Evolutionary conservation across 1,139 yeast genomes (phyloP).

Genomic region (Pneumocystis murina): DNA sequence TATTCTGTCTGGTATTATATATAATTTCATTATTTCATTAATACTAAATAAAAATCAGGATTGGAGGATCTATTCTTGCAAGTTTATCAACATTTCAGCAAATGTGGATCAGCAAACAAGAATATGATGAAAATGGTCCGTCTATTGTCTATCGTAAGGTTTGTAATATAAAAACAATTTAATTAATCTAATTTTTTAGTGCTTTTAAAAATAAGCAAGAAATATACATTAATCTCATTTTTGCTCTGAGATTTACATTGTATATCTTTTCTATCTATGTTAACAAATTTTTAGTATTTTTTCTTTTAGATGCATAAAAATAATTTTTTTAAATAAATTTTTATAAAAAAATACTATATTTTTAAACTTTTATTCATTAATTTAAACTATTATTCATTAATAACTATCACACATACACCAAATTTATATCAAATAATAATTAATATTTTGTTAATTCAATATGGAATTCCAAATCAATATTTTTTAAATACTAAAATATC

Average conservation of each 20-base stretch:
- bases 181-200: neutral
- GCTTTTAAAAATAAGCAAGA: neutral
- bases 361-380: neutral
- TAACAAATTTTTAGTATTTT: neutral
- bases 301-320: neutral
- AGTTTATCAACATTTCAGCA: slow-evolving; percentile 96
- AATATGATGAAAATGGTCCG: slow-evolving; percentile 99
- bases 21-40: neutral
- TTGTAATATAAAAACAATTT: neutral
- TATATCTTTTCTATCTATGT: neutral
- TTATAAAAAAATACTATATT: neutral
- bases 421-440: neutral
- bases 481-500: too few relatives aligned
- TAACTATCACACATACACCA: neutral
- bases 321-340: neutral
- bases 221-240: neutral
- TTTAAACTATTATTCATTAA: neutral
- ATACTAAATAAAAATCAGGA: slow-evolving; percentile 19
- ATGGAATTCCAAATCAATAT: neutral
- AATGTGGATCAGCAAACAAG: slow-evolving; percentile 99
- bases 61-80: slow-evolving; percentile 98
- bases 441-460: too few relatives aligned
- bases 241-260: neutral
- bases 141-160: slow-evolving; percentile 96
- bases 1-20: slow-evolving; percentile 76